Conservation (phyloP, 352 stramenopile genomes). For the Phytophthora citrophthora region DNA sequence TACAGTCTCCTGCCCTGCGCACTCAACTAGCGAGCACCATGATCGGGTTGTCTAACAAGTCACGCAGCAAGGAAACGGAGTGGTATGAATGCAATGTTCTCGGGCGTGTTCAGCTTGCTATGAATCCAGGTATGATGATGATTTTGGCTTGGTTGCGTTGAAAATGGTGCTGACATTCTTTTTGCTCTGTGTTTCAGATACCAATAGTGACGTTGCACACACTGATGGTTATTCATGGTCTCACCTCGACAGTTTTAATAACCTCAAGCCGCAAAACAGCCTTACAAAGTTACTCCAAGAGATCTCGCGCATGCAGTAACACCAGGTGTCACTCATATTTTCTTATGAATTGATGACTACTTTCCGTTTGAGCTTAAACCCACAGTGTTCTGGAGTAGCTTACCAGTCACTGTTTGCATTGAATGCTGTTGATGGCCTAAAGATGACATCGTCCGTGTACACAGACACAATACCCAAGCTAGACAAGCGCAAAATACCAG, state of each 20-base stretch:
- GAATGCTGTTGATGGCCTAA: slow-evolving; percentile 29
- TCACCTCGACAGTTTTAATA: slow-evolving; percentile 76
- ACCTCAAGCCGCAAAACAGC: slow-evolving; percentile 44
- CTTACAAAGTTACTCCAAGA: slow-evolving; percentile 69
- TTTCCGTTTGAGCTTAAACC: slow-evolving; percentile 16
- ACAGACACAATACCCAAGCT: slow-evolving; percentile 65
- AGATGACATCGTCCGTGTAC: slow-evolving; percentile 45
- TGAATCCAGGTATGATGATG: slow-evolving; percentile 49
- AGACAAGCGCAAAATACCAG: slow-evolving; percentile 1
- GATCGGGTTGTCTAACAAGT: slow-evolving; percentile 78
- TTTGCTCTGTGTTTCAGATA: slow-evolving; percentile 23
- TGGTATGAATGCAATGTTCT: slow-evolving; percentile 85
- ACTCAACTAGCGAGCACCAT: slow-evolving; percentile 65
- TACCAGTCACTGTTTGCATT: not conserved
- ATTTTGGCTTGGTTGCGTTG: not conserved
- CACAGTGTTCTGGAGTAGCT: not conserved
- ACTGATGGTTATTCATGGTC: slow-evolving; percentile 86
- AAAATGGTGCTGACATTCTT: slow-evolving; percentile 7
- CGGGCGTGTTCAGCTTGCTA: slow-evolving; percentile 58
- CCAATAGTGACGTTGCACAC: slow-evolving; percentile 47
- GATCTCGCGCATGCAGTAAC: slow-evolving; percentile 60
- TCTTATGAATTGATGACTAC: slow-evolving; percentile 14
- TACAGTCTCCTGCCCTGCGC: slow-evolving; percentile 71
- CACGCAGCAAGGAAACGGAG: slow-evolving; percentile 76
- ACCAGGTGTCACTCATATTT: slow-evolving; percentile 24